These are phyloP conservation scores for Brassica balearica DNA, from an alignment of 441 rosid species.

Conservation along the genomic window DNA sequence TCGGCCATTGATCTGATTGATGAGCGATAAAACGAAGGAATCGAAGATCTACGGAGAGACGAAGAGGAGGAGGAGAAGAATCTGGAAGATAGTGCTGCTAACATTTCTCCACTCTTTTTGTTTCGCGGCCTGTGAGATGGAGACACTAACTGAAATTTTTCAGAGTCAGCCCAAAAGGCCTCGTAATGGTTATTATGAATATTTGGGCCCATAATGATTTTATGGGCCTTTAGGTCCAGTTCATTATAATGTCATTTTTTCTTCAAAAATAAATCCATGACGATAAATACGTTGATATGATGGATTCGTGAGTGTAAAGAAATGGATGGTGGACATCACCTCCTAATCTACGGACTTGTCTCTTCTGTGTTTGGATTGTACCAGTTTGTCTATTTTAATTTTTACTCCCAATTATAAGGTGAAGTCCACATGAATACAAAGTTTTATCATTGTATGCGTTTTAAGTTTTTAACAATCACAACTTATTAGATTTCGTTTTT, in stretches of 20 bases:
- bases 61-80: slow-evolving; percentile 42
- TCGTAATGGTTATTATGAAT: neutral
- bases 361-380: neutral
- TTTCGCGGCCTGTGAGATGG: no score
- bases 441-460: neutral
- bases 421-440: neutral
- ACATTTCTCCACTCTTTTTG: no score
- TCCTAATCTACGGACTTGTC: neutral
- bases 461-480: neutral
- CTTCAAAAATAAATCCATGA: neutral
- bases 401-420: slow-evolving; percentile 26
- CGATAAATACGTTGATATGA: neutral
- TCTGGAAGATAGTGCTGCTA: no score
- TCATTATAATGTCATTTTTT: neutral
- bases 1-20: slow-evolving; percentile 75
- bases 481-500: slow-evolving; percentile 8
- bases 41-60: slow-evolving; percentile 33
- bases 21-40: slow-evolving; percentile 43
- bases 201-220: neutral
- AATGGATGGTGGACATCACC: neutral
- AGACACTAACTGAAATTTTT: neutral
- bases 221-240: slow-evolving; percentile 1
- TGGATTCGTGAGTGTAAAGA: neutral
- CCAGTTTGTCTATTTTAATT: neutral
- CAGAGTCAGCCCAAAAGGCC: neutral